Percentiles rank a stretch among this genome's conserved stretches.
Evolutionary conservation across 352 stramenopile genomes (phyloP).

Genomic region (Pythium folliculosum): DNA sequence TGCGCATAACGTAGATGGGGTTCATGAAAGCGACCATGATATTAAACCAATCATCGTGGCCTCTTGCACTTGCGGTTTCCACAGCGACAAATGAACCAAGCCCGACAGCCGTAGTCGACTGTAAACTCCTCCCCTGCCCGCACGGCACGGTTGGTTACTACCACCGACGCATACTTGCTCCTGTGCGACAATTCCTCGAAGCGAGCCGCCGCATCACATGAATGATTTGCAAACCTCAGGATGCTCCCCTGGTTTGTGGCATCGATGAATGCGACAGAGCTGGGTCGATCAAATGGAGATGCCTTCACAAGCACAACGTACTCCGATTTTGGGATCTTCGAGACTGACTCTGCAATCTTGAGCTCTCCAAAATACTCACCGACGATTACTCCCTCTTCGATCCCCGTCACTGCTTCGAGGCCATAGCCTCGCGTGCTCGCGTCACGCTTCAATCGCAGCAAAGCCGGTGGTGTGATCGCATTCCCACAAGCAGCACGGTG

Average conservation of each 20-base stretch:
- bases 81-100: background rate
- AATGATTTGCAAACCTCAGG: background rate
- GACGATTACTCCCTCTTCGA: background rate
- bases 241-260: background rate
- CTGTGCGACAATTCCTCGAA: background rate
- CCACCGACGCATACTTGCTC: background rate
- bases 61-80: background rate
- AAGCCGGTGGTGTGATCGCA: background rate
- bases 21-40: background rate
- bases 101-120: background rate
- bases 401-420: background rate
- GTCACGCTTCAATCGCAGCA: background rate
- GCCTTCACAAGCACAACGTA: constrained; percentile 1
- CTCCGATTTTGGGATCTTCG: background rate
- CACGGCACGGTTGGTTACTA: background rate
- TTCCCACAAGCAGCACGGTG: background rate
- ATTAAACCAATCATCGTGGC: background rate
- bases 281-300: background rate
- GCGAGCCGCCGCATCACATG: background rate
- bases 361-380: constrained; percentile 1
- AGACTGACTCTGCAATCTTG: background rate
- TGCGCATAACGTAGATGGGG: background rate
- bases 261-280: background rate
- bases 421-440: background rate
- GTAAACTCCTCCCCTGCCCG: background rate